Evolutionary conservation across 495 filamentous ascomycete genomes (phyloP), one percentile per base, ranked within the genome.

Genomic region (Tuber calosporum): DNA sequence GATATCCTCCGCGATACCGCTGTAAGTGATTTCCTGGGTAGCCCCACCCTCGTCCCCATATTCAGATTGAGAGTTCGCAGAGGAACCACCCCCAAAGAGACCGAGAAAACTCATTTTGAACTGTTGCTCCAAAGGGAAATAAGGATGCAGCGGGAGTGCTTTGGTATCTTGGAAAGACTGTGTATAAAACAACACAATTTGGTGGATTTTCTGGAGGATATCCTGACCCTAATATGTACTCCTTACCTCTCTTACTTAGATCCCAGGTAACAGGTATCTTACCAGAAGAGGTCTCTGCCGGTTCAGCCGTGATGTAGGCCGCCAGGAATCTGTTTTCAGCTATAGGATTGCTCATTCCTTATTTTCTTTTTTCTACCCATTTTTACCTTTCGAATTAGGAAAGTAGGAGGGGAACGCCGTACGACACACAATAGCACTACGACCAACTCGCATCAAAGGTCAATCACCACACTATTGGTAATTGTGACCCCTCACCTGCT

Each of bases 101-200:
- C 26, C 53, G 26, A 62, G 53, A 34, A 62, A 62, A 62, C 53
- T 62, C 53, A 62, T 62, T 62, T 62, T 62, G 53, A 62, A 34
- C 53, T 62, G 4, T 30, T 62, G 4, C 13, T 62, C 53, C 53
- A 22, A 62, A 34, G 26, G 53, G 4, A 34, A 62, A 34, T 34
- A 62, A 62, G 19, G 13, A 17, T 62, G 13, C 19, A 11, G 9
- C 26, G 13, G 53, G 26, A 15, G 26, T 34, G 13, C 11, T 62
- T 62, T 30, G 26, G 53, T 62, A 62, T 62, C 11, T 62, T 15
- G 53, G 53, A 34, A 62, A 34, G 53, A 19, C 15, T 4, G 53
- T 30, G 53, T 6, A 6, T 4, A 30, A 62, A 62, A 19, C 11
- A 19, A 34, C 11, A 34, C 26, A 30, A 62, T 7, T 62, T 62